phyloP scores from a whole-genome alignment of 2,329 filamentous ascomycete species.

The Diatrype stigma region DNA sequence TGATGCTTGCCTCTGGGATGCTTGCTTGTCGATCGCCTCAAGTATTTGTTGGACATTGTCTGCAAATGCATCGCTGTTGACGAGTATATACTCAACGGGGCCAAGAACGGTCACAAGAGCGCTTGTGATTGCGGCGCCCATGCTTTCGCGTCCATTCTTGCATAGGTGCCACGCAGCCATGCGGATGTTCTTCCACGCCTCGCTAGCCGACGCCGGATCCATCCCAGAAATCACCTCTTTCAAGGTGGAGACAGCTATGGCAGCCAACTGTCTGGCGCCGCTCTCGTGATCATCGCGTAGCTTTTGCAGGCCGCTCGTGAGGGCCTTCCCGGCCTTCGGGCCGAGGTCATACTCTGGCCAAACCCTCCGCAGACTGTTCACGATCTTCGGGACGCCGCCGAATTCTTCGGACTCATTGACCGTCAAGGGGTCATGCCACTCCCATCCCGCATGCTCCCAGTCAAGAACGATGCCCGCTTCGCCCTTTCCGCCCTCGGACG shows the following conservation, averaged over 20 bases:
- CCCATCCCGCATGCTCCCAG: slow-evolving; percentile 58
- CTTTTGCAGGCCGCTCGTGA: slow-evolving; percentile 42
- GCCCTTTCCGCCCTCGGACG: slow-evolving; percentile 30
- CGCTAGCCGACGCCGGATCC: slow-evolving; percentile 19
- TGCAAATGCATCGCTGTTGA: slow-evolving; percentile 16
- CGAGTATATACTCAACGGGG: slow-evolving; percentile 27
- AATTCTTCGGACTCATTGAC: slow-evolving; percentile 43
- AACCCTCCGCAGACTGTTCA: slow-evolving; percentile 54
- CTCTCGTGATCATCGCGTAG: slow-evolving; percentile 55
- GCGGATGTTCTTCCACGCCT: slow-evolving; percentile 54
- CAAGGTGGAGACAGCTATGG: slow-evolving; percentile 47
- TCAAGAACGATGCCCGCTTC: slow-evolving; percentile 50
- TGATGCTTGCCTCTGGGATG: slow-evolving; percentile 10
- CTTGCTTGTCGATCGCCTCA: slow-evolving; percentile 18
- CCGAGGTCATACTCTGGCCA: slow-evolving; percentile 54
- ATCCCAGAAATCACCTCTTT: slow-evolving; percentile 38
- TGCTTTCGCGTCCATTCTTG: slow-evolving; percentile 62
- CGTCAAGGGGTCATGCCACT: slow-evolving; percentile 51
- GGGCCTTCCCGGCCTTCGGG: slow-evolving; percentile 36
- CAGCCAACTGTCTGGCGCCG: slow-evolving; percentile 55
- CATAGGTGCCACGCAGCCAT: slow-evolving; percentile 60
- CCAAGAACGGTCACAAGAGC: slow-evolving; percentile 44
- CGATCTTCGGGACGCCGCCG: slow-evolving; percentile 52
- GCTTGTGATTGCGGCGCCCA: slow-evolving; percentile 56
- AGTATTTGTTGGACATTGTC: slow-evolving; percentile 22